A percentile compares a stretch with the other conserved stretches of the same genome.
Evolutionary conservation across 192 early-diverging fungal species (phyloP).

Genomic region (Backusella parvicylindrica): DNA sequence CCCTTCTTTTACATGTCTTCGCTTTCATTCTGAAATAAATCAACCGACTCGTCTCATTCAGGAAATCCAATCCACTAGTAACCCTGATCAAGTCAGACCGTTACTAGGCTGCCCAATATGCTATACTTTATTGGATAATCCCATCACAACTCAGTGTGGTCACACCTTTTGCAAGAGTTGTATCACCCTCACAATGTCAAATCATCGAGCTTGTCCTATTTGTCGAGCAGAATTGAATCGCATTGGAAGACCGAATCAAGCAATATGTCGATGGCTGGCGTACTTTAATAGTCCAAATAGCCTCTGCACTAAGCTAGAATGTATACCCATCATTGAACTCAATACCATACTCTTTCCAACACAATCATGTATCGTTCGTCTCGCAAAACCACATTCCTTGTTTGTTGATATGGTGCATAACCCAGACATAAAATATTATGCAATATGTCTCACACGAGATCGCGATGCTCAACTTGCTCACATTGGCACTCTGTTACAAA

Average conservation of each 20-base stretch:
- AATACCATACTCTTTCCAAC: background rate
- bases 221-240: constrained; percentile 37
- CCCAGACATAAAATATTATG: constrained; percentile 39
- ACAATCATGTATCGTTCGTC: background rate
- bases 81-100: background rate
- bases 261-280: background rate
- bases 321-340: constrained; percentile 1
- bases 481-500: constrained; percentile 47
- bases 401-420: background rate
- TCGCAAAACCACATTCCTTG: background rate
- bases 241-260: background rate
- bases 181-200: constrained; percentile 49
- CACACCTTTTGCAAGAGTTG: constrained; percentile 64
- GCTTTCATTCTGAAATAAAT: constrained; percentile 10
- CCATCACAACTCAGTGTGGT: constrained; percentile 62
- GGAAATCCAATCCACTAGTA: constrained; percentile 19
- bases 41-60: constrained; percentile 34
- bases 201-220: constrained; percentile 42
- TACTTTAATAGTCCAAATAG: background rate
- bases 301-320: background rate
- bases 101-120: constrained; percentile 58
- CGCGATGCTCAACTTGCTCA: constrained; percentile 27
- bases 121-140: constrained; percentile 42
- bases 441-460: constrained; percentile 34
- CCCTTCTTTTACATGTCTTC: constrained; percentile 13